Evolutionary conservation across 192 early-diverging fungal species (phyloP), one percentile per base, ranked within the genome.

Genomic region (Coemansia sp.): DNA sequence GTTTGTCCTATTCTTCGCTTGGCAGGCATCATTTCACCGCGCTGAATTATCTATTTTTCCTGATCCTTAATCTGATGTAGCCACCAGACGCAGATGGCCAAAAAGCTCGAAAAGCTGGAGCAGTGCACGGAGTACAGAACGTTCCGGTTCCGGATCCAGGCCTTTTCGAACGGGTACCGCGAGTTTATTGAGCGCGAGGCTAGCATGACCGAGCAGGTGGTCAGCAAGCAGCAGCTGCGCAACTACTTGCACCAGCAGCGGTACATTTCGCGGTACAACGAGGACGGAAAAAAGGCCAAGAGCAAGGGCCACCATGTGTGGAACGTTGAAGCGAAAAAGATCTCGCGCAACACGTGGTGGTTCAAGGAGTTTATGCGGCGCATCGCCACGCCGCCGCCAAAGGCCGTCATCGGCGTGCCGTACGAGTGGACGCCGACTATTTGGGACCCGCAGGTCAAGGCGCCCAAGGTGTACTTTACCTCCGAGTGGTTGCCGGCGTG

Each of bases 91-190:
- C 82, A 88, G 41, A 91, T 89, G 86, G 89, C 89, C 13, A 91
- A 91, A 58, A 89, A 89, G 70, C 86, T 91, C 76, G 85, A 88
- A 50, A 86, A 88, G 42, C 82, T 90, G 18, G 86, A 86, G 62
- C 85, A 88, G 59, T 88, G 85, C n/a, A 79, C 84, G 21, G 88
- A 90, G 42, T 92, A 89, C 70, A 77, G 86, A n/a, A 85, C 89
- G n/a, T 92, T 92, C 79, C 88, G 90, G 52, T 92, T 92, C 72
- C 87, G 90, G n/a, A 92, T 92, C 69, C 88, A 88, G 71, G 85
- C 91, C 10, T 92, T 92, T 59, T 88, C 86, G 33, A 91, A 92
- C 61, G 88, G 89, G 0, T 92, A 88, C 65, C 85, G 86, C 59
- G 89, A 91, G 62, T 86, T 87, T 62, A 69, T 92, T 47, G 75